A percentile compares a stretch with the other conserved stretches of the same genome.
Evolutionary conservation across 768 basidiomycete species (phyloP).

Genomic region (Pleurotus tuoliensis): DNA sequence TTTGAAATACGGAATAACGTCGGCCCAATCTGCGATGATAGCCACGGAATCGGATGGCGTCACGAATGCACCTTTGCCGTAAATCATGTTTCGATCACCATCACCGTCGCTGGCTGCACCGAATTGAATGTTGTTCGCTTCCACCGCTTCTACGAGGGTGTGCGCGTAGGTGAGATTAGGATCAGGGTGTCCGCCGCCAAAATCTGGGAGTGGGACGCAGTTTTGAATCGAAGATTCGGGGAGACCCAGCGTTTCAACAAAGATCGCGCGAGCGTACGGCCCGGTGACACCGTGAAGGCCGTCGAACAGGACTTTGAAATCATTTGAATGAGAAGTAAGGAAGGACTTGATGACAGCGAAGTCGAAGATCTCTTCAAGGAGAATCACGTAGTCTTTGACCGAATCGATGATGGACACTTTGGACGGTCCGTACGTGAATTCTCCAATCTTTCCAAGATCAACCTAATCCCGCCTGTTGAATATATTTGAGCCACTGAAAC

Average conservation of each 20-base stretch:
- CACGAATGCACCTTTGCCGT: constrained; percentile 96
- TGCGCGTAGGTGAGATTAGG: constrained; percentile 98
- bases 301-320: constrained; percentile 90
- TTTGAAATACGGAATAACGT: constrained; percentile 89
- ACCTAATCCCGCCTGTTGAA: constrained; percentile 27
- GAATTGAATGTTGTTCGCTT: constrained; percentile 80
- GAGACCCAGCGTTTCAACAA: constrained; percentile 80
- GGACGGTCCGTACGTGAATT: constrained; percentile 76
- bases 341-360: constrained; percentile 89
- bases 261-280: constrained; percentile 88
- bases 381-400: constrained; percentile 79
- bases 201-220: constrained; percentile 88
- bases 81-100: constrained; percentile 99
- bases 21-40: constrained; percentile 97
- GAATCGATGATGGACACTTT: constrained; percentile 92
- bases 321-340: constrained; percentile 62
- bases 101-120: constrained; percentile 98
- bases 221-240: constrained; percentile 83
- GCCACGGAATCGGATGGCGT: constrained; percentile 98
- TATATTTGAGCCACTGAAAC: neutral
- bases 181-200: constrained; percentile 97
- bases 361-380: constrained; percentile 90
- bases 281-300: constrained; percentile 96
- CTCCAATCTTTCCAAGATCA: constrained; percentile 80
- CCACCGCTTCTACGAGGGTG: constrained; percentile 88